Base-by-base conservation (phyloP, 345 rosid species). In the Iberis pinnata region DNA sequence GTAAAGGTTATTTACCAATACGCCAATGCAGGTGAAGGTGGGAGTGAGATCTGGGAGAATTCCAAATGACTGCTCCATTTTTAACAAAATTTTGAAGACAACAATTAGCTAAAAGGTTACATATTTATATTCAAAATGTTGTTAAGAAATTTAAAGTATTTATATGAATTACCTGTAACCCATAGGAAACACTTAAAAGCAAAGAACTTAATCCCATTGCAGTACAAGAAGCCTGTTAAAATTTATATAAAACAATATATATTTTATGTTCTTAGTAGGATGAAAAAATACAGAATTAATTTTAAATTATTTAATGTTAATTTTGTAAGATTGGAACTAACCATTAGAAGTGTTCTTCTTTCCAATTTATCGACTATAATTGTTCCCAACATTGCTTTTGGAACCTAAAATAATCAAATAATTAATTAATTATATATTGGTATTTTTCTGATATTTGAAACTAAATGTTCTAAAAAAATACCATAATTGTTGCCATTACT, bases 161-260 rank as follows among this genome's bases (percentile, higher is more conserved):
- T 18, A 13, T 38, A 38, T 17, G 12, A 17, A 12, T 36, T 17
- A 75, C 82, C 80, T 75, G 72, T 10, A 77, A 33, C 9, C 67
- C 62, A 31, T 77, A 80, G 10, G 82, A 70, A 31, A 74, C 57
- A 49, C 75, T 73, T 12, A 61, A 24, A 12, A 76, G 66, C 64
- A 65, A 20, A 10, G 67, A 18, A 70, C 68, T 58, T n/a, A 72
- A 50, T 20, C 79, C 64, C 53, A 56, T 47, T 59, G 66, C 77
- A 7, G 53, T n/a, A 25, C 72, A 65, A 22, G 82, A 77, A 68
- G 60, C 69, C 80, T 72, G 68, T 25, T 39, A 18, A 20, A 14
- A 26, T 12, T 1, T 41, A 41, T 22, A 39, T 29, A 9, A 4
- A 46, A 16, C n/a, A n/a, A 42, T n/a, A n/a, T 9, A 43, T 7